These are phyloP conservation scores for Epichloe scottii DNA, from an alignment of 2,329 filamentous ascomycete genomes.

Conservation along the genomic window DNA sequence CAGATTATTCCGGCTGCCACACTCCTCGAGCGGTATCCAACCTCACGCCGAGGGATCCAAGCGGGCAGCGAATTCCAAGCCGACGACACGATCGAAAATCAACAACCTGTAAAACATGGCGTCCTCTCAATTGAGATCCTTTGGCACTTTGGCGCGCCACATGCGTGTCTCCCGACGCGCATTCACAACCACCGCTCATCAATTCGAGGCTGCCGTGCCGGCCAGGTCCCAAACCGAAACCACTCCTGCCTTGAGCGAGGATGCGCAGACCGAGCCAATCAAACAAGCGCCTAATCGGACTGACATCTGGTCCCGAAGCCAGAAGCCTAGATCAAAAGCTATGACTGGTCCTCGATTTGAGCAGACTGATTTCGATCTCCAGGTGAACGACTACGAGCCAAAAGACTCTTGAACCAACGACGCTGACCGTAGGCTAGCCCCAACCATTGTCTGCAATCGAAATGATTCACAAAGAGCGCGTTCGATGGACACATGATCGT, in stretches of 20 bases:
- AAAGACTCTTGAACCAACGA: not conserved
- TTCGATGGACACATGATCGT: slow-evolving; percentile 76
- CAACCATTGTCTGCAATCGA: slow-evolving; percentile 84
- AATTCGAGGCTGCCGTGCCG: slow-evolving; percentile 31
- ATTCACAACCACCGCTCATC: slow-evolving; percentile 35
- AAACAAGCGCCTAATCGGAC: slow-evolving; percentile 79
- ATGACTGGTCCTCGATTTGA: slow-evolving; percentile 95
- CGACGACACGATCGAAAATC: not conserved
- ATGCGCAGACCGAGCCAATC: slow-evolving; percentile 32
- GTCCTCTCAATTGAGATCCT: slow-evolving; percentile 33
- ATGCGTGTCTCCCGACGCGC: slow-evolving; percentile 31
- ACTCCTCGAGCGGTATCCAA: not conserved
- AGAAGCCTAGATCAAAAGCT: slow-evolving; percentile 65
- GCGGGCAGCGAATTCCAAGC: not conserved
- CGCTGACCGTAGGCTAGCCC: slow-evolving; percentile 45
- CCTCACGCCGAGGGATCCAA: not conserved
- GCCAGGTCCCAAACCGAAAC: slow-evolving; percentile 26
- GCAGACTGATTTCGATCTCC: slow-evolving; percentile 84
- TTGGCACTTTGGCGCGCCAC: slow-evolving; percentile 31
- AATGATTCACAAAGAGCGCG: slow-evolving; percentile 90
- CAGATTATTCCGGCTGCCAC: slow-evolving; percentile 5
- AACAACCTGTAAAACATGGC: slow-evolving; percentile 22
- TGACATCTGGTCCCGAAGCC: slow-evolving; percentile 72
- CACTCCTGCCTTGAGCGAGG: slow-evolving; percentile 31
- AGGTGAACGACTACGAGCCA: slow-evolving; percentile 56